Evolutionary conservation across 2,329 filamentous ascomycete genomes (phyloP).

Genomic region (Beauveria medogensis): DNA sequence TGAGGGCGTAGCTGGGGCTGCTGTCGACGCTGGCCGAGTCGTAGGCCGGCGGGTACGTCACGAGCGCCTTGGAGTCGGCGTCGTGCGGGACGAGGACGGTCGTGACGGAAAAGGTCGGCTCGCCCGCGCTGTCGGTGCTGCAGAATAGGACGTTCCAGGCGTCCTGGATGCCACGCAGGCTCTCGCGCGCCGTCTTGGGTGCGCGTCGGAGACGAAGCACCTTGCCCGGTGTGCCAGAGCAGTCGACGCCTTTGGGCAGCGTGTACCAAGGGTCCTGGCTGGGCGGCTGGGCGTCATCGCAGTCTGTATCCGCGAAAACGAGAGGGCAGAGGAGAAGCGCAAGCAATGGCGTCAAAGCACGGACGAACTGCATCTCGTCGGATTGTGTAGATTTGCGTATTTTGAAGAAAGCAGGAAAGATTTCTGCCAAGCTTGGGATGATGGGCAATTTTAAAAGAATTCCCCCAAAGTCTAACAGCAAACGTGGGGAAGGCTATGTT

Average conservation of each 20-base stretch:
- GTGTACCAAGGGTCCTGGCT: constrained; percentile 28
- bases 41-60: constrained; percentile 31
- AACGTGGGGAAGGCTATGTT: too few species aligned
- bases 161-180: constrained; percentile 8
- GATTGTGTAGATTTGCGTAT: not conserved
- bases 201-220: constrained; percentile 12
- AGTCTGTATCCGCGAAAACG: not conserved
- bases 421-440: too few species aligned
- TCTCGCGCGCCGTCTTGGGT: constrained; percentile 11
- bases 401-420: not conserved
- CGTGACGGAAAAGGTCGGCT: constrained; percentile 28
- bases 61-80: constrained; percentile 13
- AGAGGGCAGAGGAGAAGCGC: not conserved
- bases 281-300: constrained; percentile 19
- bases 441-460: too few species aligned
- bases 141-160: constrained; percentile 29
- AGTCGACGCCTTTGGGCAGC: constrained; percentile 20
- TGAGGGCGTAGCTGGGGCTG: constrained; percentile 28
- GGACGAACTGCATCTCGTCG: not conserved
- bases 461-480: too few species aligned
- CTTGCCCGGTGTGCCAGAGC: constrained; percentile 7
- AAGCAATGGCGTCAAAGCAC: not conserved
- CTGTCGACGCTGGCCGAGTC: constrained; percentile 28
- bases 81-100: constrained; percentile 22
- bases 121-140: constrained; percentile 26